phyloP scores from a whole-genome alignment of 2,329 filamentous ascomycete species.

The Pseudogymnoascus sp. region DNA sequence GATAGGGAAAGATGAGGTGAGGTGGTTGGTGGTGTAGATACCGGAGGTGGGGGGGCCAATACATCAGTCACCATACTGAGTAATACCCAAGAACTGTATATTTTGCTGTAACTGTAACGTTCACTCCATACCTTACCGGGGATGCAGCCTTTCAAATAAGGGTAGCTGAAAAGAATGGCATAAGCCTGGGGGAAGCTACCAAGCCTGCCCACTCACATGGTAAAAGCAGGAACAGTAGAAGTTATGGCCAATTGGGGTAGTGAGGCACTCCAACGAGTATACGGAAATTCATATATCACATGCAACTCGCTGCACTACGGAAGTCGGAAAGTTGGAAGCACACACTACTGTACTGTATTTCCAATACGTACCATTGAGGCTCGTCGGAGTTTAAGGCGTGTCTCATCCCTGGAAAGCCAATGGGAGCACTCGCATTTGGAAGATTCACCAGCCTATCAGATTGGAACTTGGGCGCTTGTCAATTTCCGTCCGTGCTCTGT shows the following conservation, averaged over 20 bases:
- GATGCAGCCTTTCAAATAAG: too few relatives aligned
- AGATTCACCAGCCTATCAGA: background rate
- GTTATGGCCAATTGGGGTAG: background rate
- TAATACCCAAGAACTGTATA: background rate
- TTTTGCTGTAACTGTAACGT: background rate
- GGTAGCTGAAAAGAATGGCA: too few relatives aligned
- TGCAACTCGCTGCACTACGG: background rate
- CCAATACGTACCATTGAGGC: background rate
- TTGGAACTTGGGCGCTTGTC: background rate
- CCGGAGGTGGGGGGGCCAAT: background rate
- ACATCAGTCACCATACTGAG: constrained; percentile 6
- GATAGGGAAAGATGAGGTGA: background rate
- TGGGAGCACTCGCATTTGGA: background rate
- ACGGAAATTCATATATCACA: background rate
- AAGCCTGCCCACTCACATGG: background rate
- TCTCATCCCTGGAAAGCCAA: background rate
- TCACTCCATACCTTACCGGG: too few relatives aligned
- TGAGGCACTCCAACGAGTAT: background rate
- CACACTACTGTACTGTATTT: background rate
- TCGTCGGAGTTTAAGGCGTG: background rate
- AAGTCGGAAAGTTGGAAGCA: constrained; percentile 1
- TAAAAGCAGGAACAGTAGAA: background rate
- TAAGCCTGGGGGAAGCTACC: background rate
- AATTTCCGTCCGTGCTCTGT: background rate
- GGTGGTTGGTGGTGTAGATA: background rate